Conservation (phyloP, 2,329 filamentous ascomycete species). For the Calonectria fujianensis region DNA sequence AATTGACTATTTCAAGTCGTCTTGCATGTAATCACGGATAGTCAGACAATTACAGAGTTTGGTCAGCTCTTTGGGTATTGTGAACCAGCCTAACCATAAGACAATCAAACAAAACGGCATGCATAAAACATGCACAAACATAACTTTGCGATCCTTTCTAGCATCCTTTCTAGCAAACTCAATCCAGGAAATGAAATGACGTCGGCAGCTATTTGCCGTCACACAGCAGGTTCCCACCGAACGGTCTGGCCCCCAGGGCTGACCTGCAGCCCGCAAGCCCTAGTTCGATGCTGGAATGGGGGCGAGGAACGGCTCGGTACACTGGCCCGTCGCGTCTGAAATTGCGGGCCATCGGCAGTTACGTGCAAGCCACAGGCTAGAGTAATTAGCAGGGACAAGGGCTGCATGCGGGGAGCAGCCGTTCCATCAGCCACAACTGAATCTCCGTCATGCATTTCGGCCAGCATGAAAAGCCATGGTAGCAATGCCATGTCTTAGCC, state of each 20-base stretch:
- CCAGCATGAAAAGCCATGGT: not conserved
- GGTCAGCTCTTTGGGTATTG: too few relatives aligned
- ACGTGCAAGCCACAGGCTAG: not conserved
- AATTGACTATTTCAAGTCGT: not conserved
- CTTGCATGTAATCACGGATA: too few relatives aligned
- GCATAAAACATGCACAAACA: not conserved
- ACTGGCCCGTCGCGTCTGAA: not conserved
- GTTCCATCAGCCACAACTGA: conserved; percentile 18
- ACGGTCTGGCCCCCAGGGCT: conserved; percentile 19
- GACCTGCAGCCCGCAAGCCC: not conserved
- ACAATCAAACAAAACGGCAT: too few relatives aligned
- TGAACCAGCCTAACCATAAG: too few relatives aligned
- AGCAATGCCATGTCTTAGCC: not conserved
- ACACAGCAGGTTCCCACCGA: not conserved
- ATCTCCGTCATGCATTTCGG: not conserved
- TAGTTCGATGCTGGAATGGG: not conserved
- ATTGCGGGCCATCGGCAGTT: not conserved
- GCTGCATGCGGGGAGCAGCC: conserved; percentile 2
- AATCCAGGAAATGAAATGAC: not conserved
- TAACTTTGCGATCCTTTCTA: too few relatives aligned
- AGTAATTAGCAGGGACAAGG: conserved; percentile 8
- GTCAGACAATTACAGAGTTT: too few relatives aligned
- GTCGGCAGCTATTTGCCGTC: not conserved
- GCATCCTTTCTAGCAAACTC: not conserved
- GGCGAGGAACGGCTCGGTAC: not conserved